These are phyloP conservation scores for Ceratocystiopsis minuta DNA, from an alignment of 2,329 filamentous ascomycete genomes.

Conservation along the genomic window DNA sequence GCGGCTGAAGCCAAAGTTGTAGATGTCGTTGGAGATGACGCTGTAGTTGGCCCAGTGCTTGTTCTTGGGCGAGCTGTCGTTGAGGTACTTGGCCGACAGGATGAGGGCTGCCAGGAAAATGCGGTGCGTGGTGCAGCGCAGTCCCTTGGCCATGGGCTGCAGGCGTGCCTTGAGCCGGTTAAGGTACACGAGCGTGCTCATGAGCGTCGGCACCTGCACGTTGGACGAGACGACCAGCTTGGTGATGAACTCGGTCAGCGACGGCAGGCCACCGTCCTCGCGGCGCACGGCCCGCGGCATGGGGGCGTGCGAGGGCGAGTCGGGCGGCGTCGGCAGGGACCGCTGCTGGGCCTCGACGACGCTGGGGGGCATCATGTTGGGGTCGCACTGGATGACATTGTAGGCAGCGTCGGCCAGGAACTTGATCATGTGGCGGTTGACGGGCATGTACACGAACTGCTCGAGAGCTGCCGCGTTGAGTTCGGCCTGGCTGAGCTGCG, in stretches of 20 bases:
- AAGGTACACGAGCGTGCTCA: conserved; percentile 93
- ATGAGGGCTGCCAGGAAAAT: conserved; percentile 88
- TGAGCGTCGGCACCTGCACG: conserved; percentile 90
- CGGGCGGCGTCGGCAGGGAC: conserved; percentile 27
- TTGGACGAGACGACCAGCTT: conserved; percentile 84
- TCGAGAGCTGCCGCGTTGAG: conserved; percentile 61
- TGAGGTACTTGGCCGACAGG: conserved; percentile 86
- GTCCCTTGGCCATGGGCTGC: conserved; percentile 86
- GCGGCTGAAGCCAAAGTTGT: conserved; percentile 74
- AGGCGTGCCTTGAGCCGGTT: conserved; percentile 66
- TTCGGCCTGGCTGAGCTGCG: conserved; percentile 31
- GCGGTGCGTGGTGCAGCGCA: conserved; percentile 89
- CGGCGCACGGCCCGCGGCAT: conserved; percentile 25
- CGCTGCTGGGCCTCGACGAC: conserved; percentile 12
- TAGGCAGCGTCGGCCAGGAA: conserved; percentile 59
- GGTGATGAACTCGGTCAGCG: conserved; percentile 78
- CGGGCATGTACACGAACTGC: conserved; percentile 61
- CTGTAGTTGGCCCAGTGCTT: conserved; percentile 99
- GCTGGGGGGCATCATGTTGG: conserved; percentile 32
- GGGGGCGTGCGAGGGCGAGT: conserved; percentile 19
- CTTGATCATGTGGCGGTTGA: conserved; percentile 57
- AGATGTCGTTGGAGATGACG: conserved; percentile 44
- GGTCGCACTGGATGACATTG: conserved; percentile 67
- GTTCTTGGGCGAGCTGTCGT: conserved; percentile 98
- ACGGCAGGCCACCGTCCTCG: conserved; percentile 45